Conservation (phyloP, 441 rosid genomes). For the Jatropha podagrica region DNA sequence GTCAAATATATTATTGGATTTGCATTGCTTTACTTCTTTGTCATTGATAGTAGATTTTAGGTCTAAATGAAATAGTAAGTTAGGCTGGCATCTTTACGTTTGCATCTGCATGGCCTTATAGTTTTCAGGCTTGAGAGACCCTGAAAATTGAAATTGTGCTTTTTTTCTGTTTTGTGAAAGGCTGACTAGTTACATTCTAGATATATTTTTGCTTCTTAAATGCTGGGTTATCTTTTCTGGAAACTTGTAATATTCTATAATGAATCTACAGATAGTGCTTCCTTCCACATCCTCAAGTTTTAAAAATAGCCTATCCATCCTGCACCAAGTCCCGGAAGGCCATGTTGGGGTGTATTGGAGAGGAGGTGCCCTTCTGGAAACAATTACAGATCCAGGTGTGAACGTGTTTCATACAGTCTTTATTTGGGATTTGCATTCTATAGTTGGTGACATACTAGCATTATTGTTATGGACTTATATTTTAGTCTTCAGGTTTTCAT, state of each 20-base stretch:
- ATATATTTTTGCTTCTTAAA: constrained; percentile 1
- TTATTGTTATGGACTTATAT: background rate
- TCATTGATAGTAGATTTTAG: background rate
- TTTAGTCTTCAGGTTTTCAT: constrained; percentile 65
- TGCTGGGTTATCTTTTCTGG: constrained; percentile 6
- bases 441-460: background rate
- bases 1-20: background rate
- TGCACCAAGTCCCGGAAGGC: constrained; percentile 93
- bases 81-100: background rate
- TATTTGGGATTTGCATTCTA: background rate
- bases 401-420: constrained; percentile 1
- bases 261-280: constrained; percentile 39
- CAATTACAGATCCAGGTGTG: constrained; percentile 69
- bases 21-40: background rate
- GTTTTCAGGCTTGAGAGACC: background rate
- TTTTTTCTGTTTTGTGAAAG: background rate
- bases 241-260: constrained; percentile 1
- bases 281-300: constrained; percentile 32
- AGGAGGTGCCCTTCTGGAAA: constrained; percentile 81
- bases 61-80: background rate
- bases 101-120: background rate
- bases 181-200: background rate
- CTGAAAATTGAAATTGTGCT: background rate
- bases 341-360: constrained; percentile 96
- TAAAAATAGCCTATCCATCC: constrained; percentile 38